Evolutionary conservation across 805 yeast genomes (phyloP), one percentile per base, ranked within the genome.

Genomic region (Yarrowia sp.): DNA sequence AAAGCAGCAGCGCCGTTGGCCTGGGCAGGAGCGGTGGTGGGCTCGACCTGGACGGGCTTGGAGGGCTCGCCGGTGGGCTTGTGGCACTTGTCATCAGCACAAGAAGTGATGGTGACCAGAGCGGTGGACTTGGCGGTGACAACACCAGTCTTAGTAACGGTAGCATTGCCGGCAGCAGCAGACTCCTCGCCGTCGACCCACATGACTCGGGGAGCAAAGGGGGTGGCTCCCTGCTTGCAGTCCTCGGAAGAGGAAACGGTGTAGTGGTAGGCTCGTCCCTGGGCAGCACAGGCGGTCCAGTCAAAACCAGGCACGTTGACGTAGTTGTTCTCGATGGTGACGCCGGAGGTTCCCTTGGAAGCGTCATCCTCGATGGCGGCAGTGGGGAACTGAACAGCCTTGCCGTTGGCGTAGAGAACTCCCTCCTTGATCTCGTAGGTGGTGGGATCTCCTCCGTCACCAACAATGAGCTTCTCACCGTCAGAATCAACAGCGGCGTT

Each of bases 381-480:
- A 10, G 28, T 26, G 30, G 16, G 21, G 41, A 51, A 51, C 41
- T 33, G 32, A 28, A 51, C 58, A 41, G 58, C 16, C 58, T 51
- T 51, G 58, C n/a, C 58, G 58, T 51, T 51, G 58, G 58, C 58
- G 58, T 51, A 51, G 22, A 51, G 58, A 30, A 33, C 58, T 10
- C 41, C 30, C 32, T 51, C 41, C 58, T 51, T 51, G 21, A 51
- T 32, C 58, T 51, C 58, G 41, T 33, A 51, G 58, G 58, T 33
- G 58, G 58, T 51, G 58, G 58, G 41, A 41, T 21, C 5, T 0
- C 32, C 41, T 3, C 41, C 41, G n/a, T 3, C 16, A 5, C 41
- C 58, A 22, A 51, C 17, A 14, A 51, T 16, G 41, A 51, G 58
- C 58, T 51, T 21, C 41, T 33, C 17, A 28, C 58, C 58, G 21